Conservation (phyloP, 495 filamentous ascomycete species). For the Penicillium maclennaniae region DNA sequence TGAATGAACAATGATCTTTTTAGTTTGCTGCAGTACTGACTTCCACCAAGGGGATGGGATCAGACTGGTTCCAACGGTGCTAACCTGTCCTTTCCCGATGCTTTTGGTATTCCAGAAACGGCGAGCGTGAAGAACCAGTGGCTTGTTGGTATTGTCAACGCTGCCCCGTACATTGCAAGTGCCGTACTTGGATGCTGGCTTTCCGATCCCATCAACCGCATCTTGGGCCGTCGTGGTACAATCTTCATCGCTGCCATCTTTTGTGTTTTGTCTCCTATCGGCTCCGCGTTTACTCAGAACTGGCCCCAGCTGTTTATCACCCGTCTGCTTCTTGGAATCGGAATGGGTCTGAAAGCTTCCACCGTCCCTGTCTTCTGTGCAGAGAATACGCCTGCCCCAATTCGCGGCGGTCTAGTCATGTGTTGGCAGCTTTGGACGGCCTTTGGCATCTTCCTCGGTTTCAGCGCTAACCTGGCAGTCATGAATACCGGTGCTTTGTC, state of each 20-base stretch:
- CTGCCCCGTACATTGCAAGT: constrained; percentile 42
- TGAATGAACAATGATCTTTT: no score
- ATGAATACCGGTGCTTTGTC: constrained; percentile 50
- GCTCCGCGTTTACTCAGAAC: constrained; percentile 50
- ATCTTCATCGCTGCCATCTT: constrained; percentile 61
- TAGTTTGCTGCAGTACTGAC: constrained; percentile 1
- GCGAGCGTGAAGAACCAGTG: constrained; percentile 44
- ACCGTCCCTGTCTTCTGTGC: constrained; percentile 62
- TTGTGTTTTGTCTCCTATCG: constrained; percentile 56
- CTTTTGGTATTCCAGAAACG: constrained; percentile 52
- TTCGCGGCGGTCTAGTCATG: constrained; percentile 63
- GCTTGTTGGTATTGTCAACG: constrained; percentile 61
- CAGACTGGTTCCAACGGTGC: constrained; percentile 74
- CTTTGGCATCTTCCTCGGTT: constrained; percentile 61
- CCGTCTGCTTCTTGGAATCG: constrained; percentile 58
- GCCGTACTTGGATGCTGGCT: constrained; percentile 52
- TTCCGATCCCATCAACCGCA: constrained; percentile 55
- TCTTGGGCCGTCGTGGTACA: constrained; percentile 53
- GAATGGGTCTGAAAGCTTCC: constrained; percentile 62
- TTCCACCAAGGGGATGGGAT: constrained; percentile 54
- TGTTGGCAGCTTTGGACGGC: constrained; percentile 55
- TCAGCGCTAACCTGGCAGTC: constrained; percentile 57
- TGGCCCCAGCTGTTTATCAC: constrained; percentile 57
- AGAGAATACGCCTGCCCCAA: constrained; percentile 56
- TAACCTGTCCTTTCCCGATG: constrained; percentile 57